These are phyloP conservation scores for Xylaria sp. DNA, from an alignment of 2,329 filamentous ascomycete species.

Conservation along the genomic window DNA sequence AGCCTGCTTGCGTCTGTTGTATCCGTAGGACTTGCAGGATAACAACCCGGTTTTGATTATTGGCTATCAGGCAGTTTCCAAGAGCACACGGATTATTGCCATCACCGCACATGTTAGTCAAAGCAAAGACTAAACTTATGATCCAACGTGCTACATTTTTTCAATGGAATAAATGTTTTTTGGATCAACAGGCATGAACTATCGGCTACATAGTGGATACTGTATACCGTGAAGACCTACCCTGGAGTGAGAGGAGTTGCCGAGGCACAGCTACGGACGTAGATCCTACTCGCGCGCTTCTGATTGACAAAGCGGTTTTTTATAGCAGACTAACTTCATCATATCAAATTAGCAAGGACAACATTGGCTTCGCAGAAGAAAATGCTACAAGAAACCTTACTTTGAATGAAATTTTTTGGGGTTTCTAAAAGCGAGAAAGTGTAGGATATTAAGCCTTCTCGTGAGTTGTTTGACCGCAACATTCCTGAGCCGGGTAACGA, in stretches of 20 bases:
- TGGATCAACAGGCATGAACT: background rate
- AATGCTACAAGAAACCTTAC: background rate
- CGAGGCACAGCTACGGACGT: slow-evolving; percentile 6
- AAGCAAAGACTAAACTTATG: too few relatives aligned
- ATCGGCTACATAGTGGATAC: background rate
- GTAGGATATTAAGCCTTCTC: background rate
- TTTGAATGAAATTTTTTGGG: background rate
- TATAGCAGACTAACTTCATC: background rate
- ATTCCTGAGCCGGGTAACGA: background rate
- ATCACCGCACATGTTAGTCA: too few relatives aligned
- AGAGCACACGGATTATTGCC: background rate
- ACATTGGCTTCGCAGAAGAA: background rate
- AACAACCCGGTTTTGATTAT: background rate
- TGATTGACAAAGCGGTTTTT: background rate
- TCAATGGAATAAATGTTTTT: too few relatives aligned
- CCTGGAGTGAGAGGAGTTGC: slow-evolving; percentile 20
- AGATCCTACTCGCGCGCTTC: background rate
- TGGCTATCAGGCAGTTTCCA: background rate
- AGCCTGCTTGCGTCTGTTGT: background rate
- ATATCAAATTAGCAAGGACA: background rate
- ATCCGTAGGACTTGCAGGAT: slow-evolving; percentile 6
- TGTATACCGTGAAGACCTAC: background rate
- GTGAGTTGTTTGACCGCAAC: background rate
- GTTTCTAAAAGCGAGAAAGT: background rate
- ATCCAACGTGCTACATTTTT: too few relatives aligned